Conservation (phyloP, 1,139 yeast species). For the Zygosaccharomyces sapae region DNA sequence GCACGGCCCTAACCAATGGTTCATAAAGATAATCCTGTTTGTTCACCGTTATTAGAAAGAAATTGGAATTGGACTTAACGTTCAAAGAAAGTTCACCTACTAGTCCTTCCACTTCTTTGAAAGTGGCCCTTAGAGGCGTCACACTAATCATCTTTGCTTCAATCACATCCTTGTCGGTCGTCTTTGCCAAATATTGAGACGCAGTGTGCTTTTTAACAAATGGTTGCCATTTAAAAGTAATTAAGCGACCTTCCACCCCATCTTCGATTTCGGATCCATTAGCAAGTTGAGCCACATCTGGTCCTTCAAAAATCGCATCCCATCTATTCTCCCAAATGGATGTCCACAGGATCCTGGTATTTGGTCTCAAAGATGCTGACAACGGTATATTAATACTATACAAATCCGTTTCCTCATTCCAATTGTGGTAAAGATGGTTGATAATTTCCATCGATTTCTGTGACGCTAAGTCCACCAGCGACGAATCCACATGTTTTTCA, state of each 20-base stretch:
- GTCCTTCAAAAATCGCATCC: slow-evolving; percentile 55
- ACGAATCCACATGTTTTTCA: slow-evolving; percentile 49
- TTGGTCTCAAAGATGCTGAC: slow-evolving; percentile 44
- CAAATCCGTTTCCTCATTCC: slow-evolving; percentile 59
- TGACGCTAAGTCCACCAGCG: slow-evolving; percentile 62
- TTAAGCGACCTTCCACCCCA: slow-evolving; percentile 39
- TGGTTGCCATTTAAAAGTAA: slow-evolving; percentile 75
- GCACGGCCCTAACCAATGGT: slow-evolving; percentile 48
- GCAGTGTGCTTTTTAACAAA: slow-evolving; percentile 67
- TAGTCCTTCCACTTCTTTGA: slow-evolving; percentile 50
- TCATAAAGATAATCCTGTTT: slow-evolving; percentile 52
- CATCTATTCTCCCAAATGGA: slow-evolving; percentile 77
- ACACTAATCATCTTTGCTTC: slow-evolving; percentile 57
- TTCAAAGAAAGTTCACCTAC: slow-evolving; percentile 51
- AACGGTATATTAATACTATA: slow-evolving; percentile 86
- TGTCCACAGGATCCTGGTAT: slow-evolving; percentile 64
- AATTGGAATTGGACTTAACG: neutral
- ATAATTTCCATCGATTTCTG: slow-evolving; percentile 60
- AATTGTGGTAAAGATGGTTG: slow-evolving; percentile 51
- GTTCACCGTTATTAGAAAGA: slow-evolving; percentile 34
- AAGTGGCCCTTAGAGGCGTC: slow-evolving; percentile 78
- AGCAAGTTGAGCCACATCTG: slow-evolving; percentile 28
- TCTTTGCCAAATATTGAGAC: slow-evolving; percentile 46
- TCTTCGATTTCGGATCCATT: slow-evolving; percentile 44
- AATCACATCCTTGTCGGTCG: slow-evolving; percentile 43